Evolutionary conservation across 495 filamentous ascomycete species (phyloP), one percentile per base, ranked within the genome.

Genomic region (Penicillium alfredii): DNA sequence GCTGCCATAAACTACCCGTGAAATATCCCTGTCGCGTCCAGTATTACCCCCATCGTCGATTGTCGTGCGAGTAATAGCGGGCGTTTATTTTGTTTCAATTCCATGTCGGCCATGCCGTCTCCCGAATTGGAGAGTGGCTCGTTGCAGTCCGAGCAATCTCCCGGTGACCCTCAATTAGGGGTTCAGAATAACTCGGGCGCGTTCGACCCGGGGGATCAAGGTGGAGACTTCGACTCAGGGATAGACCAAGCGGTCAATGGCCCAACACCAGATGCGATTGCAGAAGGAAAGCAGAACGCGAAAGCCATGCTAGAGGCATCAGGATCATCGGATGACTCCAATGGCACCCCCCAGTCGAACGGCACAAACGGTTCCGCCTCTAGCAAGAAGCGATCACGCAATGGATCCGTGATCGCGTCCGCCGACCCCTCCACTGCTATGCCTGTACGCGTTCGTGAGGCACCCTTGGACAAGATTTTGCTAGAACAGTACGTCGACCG

Each of bases 401-500:
- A 78, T 38, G 76, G 77, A 10, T 73, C 76, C 21, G 61, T 63
- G 20, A 49, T 61, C 18, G 63, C 53, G 15, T 36, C 58, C 9
- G 45, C 60, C 16, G 56, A 40, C 33, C 52, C 40, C 12, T 50
- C 39, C 18, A 63, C 53, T 13, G 44, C 35, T 6, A 38, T 66
- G 29, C 50, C 51, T 1, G 56, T 63, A 12, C 57, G 56, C 16
- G 57, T 64, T 4, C 64, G 57, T 33, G 58, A 64, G 28, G 67
- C 55, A 11, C 62, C 55, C 0, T 41, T 55, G 25, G 69, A 80
- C 9, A 76, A 77, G 47, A 69, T 84, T 16, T 51, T 83, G 34
- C 68, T 94, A 34, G 76, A 88, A 24, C 77, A 86, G 46, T 90
- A 84, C 64, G 75, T 85, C 42, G 77, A 77, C 45, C 83, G 84